Evolutionary conservation across 768 basidiomycete species (phyloP), one percentile per base, ranked within the genome.

Genomic region (Rhodotorula diobovata): DNA sequence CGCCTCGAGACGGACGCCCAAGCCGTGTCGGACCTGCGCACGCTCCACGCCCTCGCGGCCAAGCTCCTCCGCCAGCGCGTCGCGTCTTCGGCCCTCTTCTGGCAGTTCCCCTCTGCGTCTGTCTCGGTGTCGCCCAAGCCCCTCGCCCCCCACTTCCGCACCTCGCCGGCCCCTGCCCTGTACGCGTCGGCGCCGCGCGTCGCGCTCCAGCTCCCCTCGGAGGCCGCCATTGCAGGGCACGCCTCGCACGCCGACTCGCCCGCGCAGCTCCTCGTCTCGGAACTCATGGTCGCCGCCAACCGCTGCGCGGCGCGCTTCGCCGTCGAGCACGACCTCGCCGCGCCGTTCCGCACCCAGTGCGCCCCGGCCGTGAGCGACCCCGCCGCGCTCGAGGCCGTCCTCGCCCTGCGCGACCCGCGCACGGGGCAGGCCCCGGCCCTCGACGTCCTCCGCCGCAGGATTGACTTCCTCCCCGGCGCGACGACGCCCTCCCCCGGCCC

Each of bases 261-360:
- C 84, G 85, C 53, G 75, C 79, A 58, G n/a, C 54, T 61, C 20
- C 76, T 91, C 63, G 87, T 99, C 20, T 83, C 87, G 0, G 93
- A 96, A 80, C 83, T 84, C 76, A 93, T 93, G 88, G 89, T 92
- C 77, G 77, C 88, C 28, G 92, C 91, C 0, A 88, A 87, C 59
- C 86, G 88, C 4, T 83, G 88, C 1, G 88, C 89, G 1, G 94
- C 93, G 37, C 83, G 81, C 51, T 93, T 90, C 81, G 86, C 85
- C 66, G 71, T 78, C 30, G 88, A 89, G 18, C 83, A 82, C 25
- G 81, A 82, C 9, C 70, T 95, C 43, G 87, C 89, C 6, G 83
- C 87, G 54, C 77, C 91, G 12, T 89, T 89, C 60, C 86, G 93
- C 30, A 76, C 56, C 10, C 78, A 76, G 18, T 65, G 61, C 77